A percentile compares a stretch with the other conserved stretches of the same genome.
phyloP scores from a whole-genome alignment of 106 monocot genomes.

The Acorus calamus region DNA sequence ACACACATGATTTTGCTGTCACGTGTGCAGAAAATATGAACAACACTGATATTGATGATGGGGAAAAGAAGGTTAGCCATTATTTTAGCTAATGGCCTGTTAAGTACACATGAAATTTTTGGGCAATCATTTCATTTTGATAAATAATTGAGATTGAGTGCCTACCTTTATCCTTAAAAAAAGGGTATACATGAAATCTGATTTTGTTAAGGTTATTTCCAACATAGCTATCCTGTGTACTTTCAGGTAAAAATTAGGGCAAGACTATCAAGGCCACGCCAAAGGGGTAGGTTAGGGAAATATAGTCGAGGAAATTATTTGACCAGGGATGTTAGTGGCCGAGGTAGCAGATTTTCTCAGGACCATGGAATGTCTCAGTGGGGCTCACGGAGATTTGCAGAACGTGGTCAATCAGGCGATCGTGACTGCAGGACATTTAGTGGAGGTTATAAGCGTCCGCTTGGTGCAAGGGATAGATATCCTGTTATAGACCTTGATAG shows the following conservation, averaged over 20 bases:
- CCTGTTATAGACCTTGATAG: too few species aligned
- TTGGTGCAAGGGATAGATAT: too few species aligned
- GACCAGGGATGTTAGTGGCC: slow-evolving; percentile 10
- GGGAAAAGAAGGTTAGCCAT: slow-evolving; percentile 66
- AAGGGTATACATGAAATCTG: too few species aligned
- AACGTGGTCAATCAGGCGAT: slow-evolving; percentile 15
- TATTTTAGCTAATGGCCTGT: neutral
- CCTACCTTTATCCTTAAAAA: neutral
- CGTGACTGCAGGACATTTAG: slow-evolving; percentile 16
- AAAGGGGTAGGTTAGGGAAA: slow-evolving; percentile 51
- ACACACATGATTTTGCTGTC: slow-evolving; percentile 72
- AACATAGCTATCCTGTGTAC: neutral
- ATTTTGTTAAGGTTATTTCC: neutral
- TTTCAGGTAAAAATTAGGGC: slow-evolving; percentile 80
- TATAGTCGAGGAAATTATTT: slow-evolving; percentile 44
- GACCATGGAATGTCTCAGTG: slow-evolving; percentile 21
- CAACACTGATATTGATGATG: slow-evolving; percentile 72
- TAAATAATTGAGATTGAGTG: neutral
- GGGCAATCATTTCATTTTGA: neutral
- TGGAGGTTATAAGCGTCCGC: slow-evolving; percentile 12
- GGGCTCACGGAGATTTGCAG: slow-evolving; percentile 18
- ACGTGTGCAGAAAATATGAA: slow-evolving; percentile 81
- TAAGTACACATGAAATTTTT: too few species aligned
- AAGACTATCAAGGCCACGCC: slow-evolving; percentile 75
- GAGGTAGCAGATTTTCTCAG: slow-evolving; percentile 28